phyloP scores from a whole-genome alignment of 106 monocot species.

The Acorus gramineus region DNA sequence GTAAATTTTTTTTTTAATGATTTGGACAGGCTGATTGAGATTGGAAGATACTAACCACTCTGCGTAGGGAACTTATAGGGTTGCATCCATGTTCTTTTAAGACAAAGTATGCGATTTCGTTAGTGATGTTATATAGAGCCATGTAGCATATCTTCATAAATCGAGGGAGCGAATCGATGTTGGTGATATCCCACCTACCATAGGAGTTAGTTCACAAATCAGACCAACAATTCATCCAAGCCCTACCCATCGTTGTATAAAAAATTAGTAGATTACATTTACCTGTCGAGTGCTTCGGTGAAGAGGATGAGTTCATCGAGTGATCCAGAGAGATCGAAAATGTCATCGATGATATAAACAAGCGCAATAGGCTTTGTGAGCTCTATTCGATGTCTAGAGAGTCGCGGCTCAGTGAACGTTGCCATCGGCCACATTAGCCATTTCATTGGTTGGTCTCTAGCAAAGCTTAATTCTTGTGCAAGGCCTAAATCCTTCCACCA shows the following conservation, averaged over 20 bases:
- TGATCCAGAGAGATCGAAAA: slow-evolving; percentile 36
- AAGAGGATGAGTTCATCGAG: slow-evolving; percentile 31
- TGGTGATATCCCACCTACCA: slow-evolving; percentile 29
- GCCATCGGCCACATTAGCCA: slow-evolving; percentile 34
- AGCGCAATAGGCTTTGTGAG: slow-evolving; percentile 38
- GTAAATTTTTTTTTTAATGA: neutral
- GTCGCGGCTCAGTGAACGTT: slow-evolving; percentile 9
- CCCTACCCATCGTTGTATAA: neutral
- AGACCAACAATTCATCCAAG: too few relatives aligned
- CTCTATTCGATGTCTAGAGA: slow-evolving; percentile 20
- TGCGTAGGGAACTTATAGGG: slow-evolving; percentile 21
- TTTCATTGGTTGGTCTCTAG: slow-evolving; percentile 30
- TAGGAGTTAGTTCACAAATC: neutral
- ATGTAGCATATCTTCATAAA: slow-evolving; percentile 34
- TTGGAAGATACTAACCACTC: slow-evolving; percentile 16
- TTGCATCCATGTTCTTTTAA: slow-evolving; percentile 22
- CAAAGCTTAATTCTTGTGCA: slow-evolving; percentile 18
- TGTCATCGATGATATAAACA: slow-evolving; percentile 48
- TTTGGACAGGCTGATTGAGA: neutral
- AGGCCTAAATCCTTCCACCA: slow-evolving; percentile 44
- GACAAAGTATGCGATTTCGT: slow-evolving; percentile 22
- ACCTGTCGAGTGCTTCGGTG: slow-evolving; percentile 22
- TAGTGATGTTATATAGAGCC: slow-evolving; percentile 21
- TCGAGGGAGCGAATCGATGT: slow-evolving; percentile 13
- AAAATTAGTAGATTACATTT: slow-evolving; percentile 1